Evolutionary conservation across 331 rosid species (phyloP), one percentile per base, ranked within the genome.

Genomic region (Dryas integrifolia): DNA sequence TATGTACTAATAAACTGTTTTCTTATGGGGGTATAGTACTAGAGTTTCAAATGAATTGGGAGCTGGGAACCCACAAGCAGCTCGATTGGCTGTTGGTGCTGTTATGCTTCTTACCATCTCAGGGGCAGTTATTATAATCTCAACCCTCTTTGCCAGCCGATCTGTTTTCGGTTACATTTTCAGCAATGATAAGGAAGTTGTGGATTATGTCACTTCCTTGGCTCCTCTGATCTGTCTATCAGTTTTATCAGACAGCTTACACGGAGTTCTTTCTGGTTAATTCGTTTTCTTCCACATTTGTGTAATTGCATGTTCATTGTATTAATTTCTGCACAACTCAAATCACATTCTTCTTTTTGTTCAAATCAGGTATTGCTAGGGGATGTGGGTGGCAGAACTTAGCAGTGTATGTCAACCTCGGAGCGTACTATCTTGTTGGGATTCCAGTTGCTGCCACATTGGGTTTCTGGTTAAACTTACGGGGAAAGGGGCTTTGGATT

Each of bases 321-420:
- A 4, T 13, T 26, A 61, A 43, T 26, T 30, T 52, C 57, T 56
- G n/a, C 7, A 18, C 48, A 47, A 43, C 49, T 56, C 38, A 51
- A 56, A 40, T 45, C 8, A 67, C 50, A 71, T 21, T 6, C 15
- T 9, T n/a, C 7, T 4, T 47, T 12, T 24, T 69, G 14, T 55
- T 51, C n/a, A 65, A 66, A 69, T 56, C 58, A 89, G 97, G 96
- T n/a, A 81, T 88, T 80, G 95, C 89, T 15, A 83, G 92, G 74
- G 98, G 95, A 72, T 82, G 85, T 78, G 96, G 95, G 49, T 89
- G 87, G 95, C 98, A 92, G 79, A 75, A 89, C 68, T 10, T 88
- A 39, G 96, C 89, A 65, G 81, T 86, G 47, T 88, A 69, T 70
- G 95, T 90, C 61, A 92, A 90, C 76, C 91, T 92, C 18, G 87